These are phyloP conservation scores for Castanea crenata DNA, from an alignment of 306 rosid genomes.

Conservation along the genomic window DNA sequence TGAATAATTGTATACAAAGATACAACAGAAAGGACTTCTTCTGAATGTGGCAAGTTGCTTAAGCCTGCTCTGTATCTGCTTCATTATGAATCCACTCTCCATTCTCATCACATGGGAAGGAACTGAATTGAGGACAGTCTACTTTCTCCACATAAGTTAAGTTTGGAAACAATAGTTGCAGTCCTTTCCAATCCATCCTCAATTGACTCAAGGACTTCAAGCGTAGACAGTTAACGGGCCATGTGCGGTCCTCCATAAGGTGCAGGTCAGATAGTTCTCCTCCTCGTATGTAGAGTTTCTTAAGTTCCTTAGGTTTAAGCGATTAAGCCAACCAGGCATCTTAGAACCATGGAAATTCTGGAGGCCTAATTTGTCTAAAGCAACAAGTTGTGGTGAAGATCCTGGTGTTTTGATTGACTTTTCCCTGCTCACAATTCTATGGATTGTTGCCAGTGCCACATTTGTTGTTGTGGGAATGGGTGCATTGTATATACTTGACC, in stretches of 20 bases:
- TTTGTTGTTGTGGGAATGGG: not conserved
- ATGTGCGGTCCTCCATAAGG: too few relatives aligned
- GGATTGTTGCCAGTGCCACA: not conserved
- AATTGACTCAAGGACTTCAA: constrained; percentile 1
- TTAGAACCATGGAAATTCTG: not conserved
- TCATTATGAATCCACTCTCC: constrained; percentile 1
- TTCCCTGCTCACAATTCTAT: not conserved
- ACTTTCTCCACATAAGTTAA: constrained; percentile 6
- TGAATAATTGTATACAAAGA: too few relatives aligned
- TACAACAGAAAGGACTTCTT: too few relatives aligned
- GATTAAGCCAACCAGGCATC: not conserved
- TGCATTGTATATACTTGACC: not conserved
- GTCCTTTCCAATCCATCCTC: not conserved
- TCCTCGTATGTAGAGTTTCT: constrained; percentile 17
- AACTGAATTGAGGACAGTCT: not conserved
- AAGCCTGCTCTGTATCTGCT: not conserved
- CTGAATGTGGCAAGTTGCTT: too few relatives aligned
- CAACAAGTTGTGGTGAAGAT: not conserved
- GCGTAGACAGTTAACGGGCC: not conserved
- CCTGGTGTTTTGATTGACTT: not conserved
- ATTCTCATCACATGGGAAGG: not conserved
- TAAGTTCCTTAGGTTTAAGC: not conserved
- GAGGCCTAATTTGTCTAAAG: constrained; percentile 14
- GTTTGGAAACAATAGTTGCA: not conserved
- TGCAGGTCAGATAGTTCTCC: not conserved